phyloP scores from a whole-genome alignment of 2,329 filamentous ascomycete genomes.

The Colletotrichum limetticola region DNA sequence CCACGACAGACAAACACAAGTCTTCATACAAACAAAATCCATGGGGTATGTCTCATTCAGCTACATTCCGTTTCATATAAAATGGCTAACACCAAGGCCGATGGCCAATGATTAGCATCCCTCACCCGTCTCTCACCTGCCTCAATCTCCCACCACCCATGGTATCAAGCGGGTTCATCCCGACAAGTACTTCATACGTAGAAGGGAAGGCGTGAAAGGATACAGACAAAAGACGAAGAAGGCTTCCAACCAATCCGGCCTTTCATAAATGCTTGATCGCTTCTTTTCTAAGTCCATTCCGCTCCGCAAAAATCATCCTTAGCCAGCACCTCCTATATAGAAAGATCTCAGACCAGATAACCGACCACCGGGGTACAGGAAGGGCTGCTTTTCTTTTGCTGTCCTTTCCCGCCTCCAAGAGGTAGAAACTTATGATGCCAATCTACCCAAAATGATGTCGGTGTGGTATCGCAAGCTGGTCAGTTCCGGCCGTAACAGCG shows the following conservation, averaged over 20 bases:
- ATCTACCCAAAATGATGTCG: neutral
- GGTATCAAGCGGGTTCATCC: neutral
- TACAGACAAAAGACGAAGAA: neutral
- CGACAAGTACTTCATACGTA: neutral
- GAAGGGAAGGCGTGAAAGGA: no score
- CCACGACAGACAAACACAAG: neutral
- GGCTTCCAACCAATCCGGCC: neutral
- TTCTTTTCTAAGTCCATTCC: neutral
- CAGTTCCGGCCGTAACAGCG: neutral
- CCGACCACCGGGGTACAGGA: neutral
- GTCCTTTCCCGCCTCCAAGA: neutral
- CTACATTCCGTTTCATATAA: neutral
- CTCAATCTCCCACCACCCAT: neutral
- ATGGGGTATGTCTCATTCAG: neutral
- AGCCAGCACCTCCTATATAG: neutral
- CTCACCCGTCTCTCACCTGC: neutral
- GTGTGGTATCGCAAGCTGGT: constrained; percentile 3
- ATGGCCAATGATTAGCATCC: neutral
- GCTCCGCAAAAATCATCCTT: neutral
- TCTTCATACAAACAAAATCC: neutral
- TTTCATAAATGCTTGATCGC: neutral
- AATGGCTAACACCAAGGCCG: neutral
- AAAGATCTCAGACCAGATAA: neutral
- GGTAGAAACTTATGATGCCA: neutral
- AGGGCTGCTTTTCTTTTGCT: neutral